Evolutionary conservation across 2,329 filamentous ascomycete genomes (phyloP).

Genomic region (Fusarium concolor): DNA sequence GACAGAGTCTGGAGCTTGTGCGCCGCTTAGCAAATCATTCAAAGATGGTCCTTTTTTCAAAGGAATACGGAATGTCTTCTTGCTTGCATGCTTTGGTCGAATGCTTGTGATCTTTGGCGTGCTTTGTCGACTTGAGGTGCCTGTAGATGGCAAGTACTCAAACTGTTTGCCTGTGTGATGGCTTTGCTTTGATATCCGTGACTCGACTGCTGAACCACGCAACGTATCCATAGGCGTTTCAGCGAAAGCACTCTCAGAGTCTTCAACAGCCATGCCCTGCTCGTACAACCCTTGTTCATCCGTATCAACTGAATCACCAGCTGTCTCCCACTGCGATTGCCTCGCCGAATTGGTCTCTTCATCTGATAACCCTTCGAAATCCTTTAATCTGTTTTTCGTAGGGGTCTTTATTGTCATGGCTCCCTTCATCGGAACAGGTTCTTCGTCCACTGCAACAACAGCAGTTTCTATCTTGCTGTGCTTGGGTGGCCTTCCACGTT

Average conservation of each 20-base stretch:
- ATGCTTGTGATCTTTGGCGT: conserved; percentile 9
- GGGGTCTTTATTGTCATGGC: conserved; percentile 54
- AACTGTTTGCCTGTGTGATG: neutral
- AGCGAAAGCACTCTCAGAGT: neutral
- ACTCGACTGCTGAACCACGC: neutral
- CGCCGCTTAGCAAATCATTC: neutral
- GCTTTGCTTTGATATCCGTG: neutral
- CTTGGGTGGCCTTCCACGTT: conserved; percentile 47
- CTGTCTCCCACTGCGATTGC: conserved; percentile 44
- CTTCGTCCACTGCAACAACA: conserved; percentile 43
- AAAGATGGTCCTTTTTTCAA: neutral
- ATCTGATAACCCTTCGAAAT: conserved; percentile 49
- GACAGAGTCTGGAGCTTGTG: neutral
- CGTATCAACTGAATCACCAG: conserved; percentile 5
- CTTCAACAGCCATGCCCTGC: neutral
- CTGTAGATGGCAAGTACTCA: conserved; percentile 13
- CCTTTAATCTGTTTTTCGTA: conserved; percentile 48
- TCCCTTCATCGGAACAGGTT: conserved; percentile 45
- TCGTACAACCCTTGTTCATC: conserved; percentile 6
- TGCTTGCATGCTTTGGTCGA: neutral
- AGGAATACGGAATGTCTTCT: neutral
- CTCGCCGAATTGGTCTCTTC: conserved; percentile 47
- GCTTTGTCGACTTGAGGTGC: conserved; percentile 7
- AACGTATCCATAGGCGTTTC: neutral
- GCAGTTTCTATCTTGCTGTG: conserved; percentile 51